Percentiles rank a stretch among this genome's conserved stretches.
These are phyloP conservation scores for Termitomyces sp. DNA, from an alignment of 768 basidiomycete genomes.

Conservation along the genomic window DNA sequence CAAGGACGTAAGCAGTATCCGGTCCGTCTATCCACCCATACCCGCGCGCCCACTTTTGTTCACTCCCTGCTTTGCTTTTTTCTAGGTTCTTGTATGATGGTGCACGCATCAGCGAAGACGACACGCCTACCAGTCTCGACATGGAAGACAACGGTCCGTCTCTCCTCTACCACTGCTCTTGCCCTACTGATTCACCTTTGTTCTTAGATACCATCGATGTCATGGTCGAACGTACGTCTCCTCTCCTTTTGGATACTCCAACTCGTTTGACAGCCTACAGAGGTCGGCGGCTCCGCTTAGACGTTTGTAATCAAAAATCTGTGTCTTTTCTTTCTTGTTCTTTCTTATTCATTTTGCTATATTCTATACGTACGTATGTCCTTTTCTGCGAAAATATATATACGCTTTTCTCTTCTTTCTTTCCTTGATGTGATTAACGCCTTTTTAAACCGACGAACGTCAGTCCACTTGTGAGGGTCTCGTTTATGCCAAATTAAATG, in stretches of 20 bases:
- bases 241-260: background rate
- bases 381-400: too few species aligned
- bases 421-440: too few species aligned
- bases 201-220: conserved; percentile 86
- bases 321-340: too few species aligned
- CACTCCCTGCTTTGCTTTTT: too few species aligned
- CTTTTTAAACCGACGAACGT: too few species aligned
- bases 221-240: conserved; percentile 87
- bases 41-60: accelerated
- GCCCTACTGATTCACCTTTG: conserved; percentile 1
- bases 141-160: conserved; percentile 84
- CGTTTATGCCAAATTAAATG: background rate
- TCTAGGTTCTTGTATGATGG: conserved; percentile 90
- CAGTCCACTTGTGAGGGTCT: too few species aligned
- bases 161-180: background rate
- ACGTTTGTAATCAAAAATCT: too few species aligned
- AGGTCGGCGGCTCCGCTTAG: background rate
- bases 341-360: too few species aligned
- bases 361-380: too few species aligned
- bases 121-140: conserved; percentile 78
- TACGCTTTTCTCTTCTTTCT: too few species aligned
- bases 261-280: background rate
- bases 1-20: conserved; percentile 81
- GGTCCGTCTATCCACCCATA: conserved; percentile 45
- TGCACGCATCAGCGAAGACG: conserved; percentile 77